These are phyloP conservation scores for Leccinum longicurvipes DNA, from an alignment of 768 basidiomycete genomes.

Conservation along the genomic window DNA sequence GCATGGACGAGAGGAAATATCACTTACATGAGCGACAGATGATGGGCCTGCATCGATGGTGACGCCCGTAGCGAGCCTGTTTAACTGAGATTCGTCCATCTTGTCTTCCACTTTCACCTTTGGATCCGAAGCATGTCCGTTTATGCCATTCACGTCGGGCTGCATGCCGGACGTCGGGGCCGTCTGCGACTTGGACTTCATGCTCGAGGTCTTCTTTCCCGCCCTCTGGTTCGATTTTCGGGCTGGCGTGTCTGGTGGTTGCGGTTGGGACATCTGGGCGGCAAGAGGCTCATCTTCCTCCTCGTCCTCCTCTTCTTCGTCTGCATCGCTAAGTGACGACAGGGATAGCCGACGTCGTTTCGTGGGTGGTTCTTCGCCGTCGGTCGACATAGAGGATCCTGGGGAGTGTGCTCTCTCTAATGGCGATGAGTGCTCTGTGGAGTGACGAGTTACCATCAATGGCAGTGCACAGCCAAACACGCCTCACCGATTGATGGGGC, in stretches of 20 bases:
- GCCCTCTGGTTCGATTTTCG: slow-evolving; percentile 38
- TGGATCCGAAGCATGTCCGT: slow-evolving; percentile 47
- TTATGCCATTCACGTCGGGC: slow-evolving; percentile 36
- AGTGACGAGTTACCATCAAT: slow-evolving; percentile 1
- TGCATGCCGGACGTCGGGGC: slow-evolving; percentile 45
- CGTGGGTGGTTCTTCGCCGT: slow-evolving; percentile 43
- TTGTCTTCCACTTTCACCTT: slow-evolving; percentile 74
- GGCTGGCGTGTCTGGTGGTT: slow-evolving; percentile 28
- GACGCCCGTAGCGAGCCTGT: slow-evolving; percentile 75
- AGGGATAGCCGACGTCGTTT: slow-evolving; percentile 58
- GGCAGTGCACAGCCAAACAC: background rate
- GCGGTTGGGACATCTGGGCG: slow-evolving; percentile 37
- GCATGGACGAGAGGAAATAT: background rate
- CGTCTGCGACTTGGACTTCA: slow-evolving; percentile 58
- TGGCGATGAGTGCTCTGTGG: slow-evolving; percentile 26
- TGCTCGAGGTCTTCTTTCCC: slow-evolving; percentile 56
- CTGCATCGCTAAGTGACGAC: slow-evolving; percentile 48
- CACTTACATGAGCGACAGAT: slow-evolving; percentile 46
- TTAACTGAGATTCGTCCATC: slow-evolving; percentile 75
- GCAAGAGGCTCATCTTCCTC: slow-evolving; percentile 60
- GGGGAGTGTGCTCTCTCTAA: slow-evolving; percentile 16
- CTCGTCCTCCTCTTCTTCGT: slow-evolving; percentile 48
- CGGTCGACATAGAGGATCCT: slow-evolving; percentile 44
- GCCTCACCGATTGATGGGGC: slow-evolving; percentile 53
- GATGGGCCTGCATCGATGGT: slow-evolving; percentile 63